Conservation (phyloP, 2,329 filamentous ascomycete genomes). For the Colletotrichum falcatum region DNA sequence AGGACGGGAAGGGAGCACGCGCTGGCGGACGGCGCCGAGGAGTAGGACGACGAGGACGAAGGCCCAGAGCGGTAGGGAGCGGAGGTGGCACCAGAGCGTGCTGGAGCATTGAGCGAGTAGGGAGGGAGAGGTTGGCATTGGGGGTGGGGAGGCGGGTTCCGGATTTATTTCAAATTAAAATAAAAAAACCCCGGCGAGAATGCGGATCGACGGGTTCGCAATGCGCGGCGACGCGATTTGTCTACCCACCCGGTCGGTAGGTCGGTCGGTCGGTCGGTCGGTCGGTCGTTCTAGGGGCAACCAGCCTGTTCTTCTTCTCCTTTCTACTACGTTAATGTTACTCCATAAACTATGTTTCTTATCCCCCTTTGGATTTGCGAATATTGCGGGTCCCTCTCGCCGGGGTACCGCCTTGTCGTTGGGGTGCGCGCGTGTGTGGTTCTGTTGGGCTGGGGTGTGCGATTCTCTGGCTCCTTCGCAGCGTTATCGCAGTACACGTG, state of each 20-base stretch:
- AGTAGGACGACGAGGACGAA: slow-evolving; percentile 54
- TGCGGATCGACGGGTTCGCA: neutral
- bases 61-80: slow-evolving; percentile 57
- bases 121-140: slow-evolving; percentile 29
- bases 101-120: slow-evolving; percentile 57
- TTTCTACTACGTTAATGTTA: too few relatives aligned
- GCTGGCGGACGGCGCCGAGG: slow-evolving; percentile 50
- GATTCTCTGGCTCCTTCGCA: neutral
- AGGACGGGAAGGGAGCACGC: slow-evolving; percentile 39
- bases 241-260: neutral
- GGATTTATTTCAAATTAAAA: neutral
- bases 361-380: neutral
- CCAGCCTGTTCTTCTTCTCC: neutral
- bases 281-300: neutral
- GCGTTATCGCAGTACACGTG: neutral
- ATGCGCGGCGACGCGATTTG: neutral
- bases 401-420: neutral
- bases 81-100: slow-evolving; percentile 55
- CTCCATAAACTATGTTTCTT: too few relatives aligned
- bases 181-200: neutral
- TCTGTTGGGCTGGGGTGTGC: slow-evolving; percentile 5
- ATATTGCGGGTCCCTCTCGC: neutral
- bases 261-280: neutral
- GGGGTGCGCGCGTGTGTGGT: slow-evolving; percentile 5
- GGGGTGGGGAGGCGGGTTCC: neutral